Base-by-base conservation (phyloP, 805 yeast species). In the Wickerhamiella azyma region DNA sequence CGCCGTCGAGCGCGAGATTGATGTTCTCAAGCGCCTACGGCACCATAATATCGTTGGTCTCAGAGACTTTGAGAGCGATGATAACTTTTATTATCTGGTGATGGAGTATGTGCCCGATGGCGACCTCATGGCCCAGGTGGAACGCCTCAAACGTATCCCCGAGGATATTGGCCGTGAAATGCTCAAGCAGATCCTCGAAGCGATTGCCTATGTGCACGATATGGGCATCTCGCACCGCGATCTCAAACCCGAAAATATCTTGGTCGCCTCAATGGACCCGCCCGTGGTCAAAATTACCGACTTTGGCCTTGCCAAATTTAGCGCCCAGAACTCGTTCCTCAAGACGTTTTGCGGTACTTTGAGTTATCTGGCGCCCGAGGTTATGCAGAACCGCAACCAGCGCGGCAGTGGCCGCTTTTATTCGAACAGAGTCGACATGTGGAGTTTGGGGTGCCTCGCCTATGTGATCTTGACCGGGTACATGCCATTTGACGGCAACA, bases 31-130 rank as follows among this genome's bases (percentile, higher is more conserved):
- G 56, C 71, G 79, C 53, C 64, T 92, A 41, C 72, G 84, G 55
- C 96, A 89, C 63, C 85, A 92, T 2, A 79, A 88, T 48, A 83
- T 92, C 26, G 96, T 88, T 11, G 69, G 76, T 40, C 68, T 92
- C 43, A 78, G 82, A 58, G 92, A 86, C 4, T 84, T 82, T 56
- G 86, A 78, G 59, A 95, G 88, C 59, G 96, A 89, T 59, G 66
- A 69, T 5, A 83, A 80, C 48, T 76, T 74, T 56, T 84, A 84
- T 61, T 89, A 85, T 60, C 68, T 92, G 52, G 89, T 92, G 7
- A 89, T 92, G 96, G 98, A 92, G 59, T 83, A 79, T 56, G 94
- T 92, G 24, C 80, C 94, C 1, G 96, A 96, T 13, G 99, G 98
- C 21, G 99, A 92, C 62, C 67, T 92, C 44, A 92, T 92, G 98